Percentiles rank a stretch among this genome's conserved stretches.
phyloP scores from a whole-genome alignment of 2,329 filamentous ascomycete genomes.

The Beauveria medogensis region DNA sequence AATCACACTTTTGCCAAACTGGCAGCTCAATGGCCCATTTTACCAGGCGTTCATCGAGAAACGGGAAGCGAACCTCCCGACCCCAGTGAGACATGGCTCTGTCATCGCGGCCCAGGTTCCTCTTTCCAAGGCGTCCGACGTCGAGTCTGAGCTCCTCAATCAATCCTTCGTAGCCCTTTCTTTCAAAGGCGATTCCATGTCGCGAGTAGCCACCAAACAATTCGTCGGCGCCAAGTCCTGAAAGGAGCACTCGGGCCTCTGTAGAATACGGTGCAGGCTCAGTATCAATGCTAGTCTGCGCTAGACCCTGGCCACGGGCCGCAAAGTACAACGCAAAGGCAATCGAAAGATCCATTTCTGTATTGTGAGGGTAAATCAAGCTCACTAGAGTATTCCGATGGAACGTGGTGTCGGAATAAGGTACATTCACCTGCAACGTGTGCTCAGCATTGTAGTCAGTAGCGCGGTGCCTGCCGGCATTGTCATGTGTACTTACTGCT shows the following conservation, averaged over 20 bases:
- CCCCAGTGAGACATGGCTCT: conserved; percentile 84
- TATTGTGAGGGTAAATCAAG: conserved; percentile 88
- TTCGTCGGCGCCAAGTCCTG: conserved; percentile 90
- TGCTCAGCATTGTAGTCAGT: conserved; percentile 10
- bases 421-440: conserved; percentile 58
- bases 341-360: conserved; percentile 98
- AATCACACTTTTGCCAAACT: conserved; percentile 83
- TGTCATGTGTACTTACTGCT: conserved; percentile 37
- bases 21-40: conserved; percentile 66
- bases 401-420: conserved; percentile 63
- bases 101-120: conserved; percentile 94
- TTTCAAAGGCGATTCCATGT: conserved; percentile 67
- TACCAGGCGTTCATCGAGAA: conserved; percentile 80
- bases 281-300: conserved; percentile 24
- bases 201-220: conserved; percentile 89
- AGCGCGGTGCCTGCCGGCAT: background rate
- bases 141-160: conserved; percentile 79
- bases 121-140: conserved; percentile 74
- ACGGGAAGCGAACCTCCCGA: conserved; percentile 83
- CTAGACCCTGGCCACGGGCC: conserved; percentile 58
- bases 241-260: conserved; percentile 74
- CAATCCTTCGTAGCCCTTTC: conserved; percentile 61
- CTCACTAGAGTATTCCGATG: conserved; percentile 63
- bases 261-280: conserved; percentile 48
- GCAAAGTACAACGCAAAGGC: conserved; percentile 92